Conservation (phyloP, 2,329 filamentous ascomycete species). For the Sarocladium brachiariae region DNA sequence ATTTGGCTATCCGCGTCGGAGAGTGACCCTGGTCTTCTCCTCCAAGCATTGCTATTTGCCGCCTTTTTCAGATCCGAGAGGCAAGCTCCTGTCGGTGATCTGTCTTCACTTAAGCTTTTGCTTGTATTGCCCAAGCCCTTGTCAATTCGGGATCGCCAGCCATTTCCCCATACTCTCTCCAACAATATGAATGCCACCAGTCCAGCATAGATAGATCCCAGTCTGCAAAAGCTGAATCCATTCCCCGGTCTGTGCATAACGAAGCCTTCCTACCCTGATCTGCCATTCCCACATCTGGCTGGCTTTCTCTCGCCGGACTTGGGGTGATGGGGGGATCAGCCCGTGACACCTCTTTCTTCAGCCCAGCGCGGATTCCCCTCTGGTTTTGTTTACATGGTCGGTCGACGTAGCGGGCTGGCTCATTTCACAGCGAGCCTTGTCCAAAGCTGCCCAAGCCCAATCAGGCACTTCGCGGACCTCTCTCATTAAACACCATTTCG, state of each 20-base stretch:
- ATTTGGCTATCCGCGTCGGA: neutral
- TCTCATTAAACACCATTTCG: slow-evolving; percentile 4
- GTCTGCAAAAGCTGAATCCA: neutral
- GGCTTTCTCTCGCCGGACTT: too few relatives aligned
- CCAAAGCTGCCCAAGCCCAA: slow-evolving; percentile 6
- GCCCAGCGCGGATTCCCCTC: neutral
- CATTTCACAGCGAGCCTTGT: slow-evolving; percentile 6
- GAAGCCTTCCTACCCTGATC: neutral
- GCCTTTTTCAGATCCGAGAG: too few relatives aligned
- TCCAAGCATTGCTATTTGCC: neutral
- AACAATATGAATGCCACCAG: neutral
- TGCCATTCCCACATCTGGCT: too few relatives aligned
- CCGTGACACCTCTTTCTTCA: neutral
- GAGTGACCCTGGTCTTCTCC: neutral
- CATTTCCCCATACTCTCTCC: neutral
- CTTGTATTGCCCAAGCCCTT: slow-evolving; percentile 4
- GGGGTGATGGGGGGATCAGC: too few relatives aligned
- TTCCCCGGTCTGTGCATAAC: neutral
- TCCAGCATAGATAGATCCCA: neutral
- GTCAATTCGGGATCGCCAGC: slow-evolving; percentile 3
- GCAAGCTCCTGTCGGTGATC: neutral
- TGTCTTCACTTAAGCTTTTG: neutral
- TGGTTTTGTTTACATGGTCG: slow-evolving; percentile 5
- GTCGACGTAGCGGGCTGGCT: neutral
- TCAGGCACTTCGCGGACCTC: neutral